Evolutionary conservation across 2,329 filamentous ascomycete species (phyloP).

Genomic region (Pseudodiploospora longispora): DNA sequence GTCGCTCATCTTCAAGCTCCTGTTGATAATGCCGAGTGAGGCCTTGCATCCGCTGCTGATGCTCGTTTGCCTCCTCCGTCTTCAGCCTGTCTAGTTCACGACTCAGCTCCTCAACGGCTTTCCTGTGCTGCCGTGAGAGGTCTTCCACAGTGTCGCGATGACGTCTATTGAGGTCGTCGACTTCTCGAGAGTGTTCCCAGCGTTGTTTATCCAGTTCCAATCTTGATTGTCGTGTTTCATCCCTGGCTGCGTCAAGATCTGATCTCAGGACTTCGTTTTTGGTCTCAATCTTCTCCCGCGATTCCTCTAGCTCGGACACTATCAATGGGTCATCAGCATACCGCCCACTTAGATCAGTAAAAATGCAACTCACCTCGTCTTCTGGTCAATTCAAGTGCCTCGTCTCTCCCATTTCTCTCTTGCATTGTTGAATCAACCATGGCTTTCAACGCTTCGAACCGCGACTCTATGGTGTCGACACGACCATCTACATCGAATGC

Average conservation of each 20-base stretch:
- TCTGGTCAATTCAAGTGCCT: slow-evolving; percentile 67
- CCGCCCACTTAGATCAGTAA: slow-evolving; percentile 5
- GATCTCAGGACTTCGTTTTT: slow-evolving; percentile 46
- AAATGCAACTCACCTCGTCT: slow-evolving; percentile 54
- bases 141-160: slow-evolving; percentile 28
- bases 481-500: slow-evolving; percentile 74
- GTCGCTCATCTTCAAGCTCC: slow-evolving; percentile 59
- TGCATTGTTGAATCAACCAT: slow-evolving; percentile 62
- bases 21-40: slow-evolving; percentile 54
- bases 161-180: slow-evolving; percentile 40
- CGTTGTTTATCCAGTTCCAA: slow-evolving; percentile 28
- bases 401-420: slow-evolving; percentile 62
- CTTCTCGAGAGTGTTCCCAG: slow-evolving; percentile 37
- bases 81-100: slow-evolving; percentile 37
- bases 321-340: slow-evolving; percentile 4
- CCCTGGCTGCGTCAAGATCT: slow-evolving; percentile 47
- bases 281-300: slow-evolving; percentile 37
- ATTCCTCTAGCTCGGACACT: slow-evolving; percentile 43
- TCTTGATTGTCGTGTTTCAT: slow-evolving; percentile 26
- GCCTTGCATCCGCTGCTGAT: slow-evolving; percentile 60
- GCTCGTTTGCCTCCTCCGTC: slow-evolving; percentile 44
- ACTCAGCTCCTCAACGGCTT: slow-evolving; percentile 26
- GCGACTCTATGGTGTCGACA: slow-evolving; percentile 66
- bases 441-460: slow-evolving; percentile 64
- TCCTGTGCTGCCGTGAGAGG: slow-evolving; percentile 25